Percentiles rank a stretch among this genome's conserved stretches.
These are phyloP conservation scores for Toxicodendron radicans DNA, from an alignment of 345 rosid species.

Conservation along the genomic window DNA sequence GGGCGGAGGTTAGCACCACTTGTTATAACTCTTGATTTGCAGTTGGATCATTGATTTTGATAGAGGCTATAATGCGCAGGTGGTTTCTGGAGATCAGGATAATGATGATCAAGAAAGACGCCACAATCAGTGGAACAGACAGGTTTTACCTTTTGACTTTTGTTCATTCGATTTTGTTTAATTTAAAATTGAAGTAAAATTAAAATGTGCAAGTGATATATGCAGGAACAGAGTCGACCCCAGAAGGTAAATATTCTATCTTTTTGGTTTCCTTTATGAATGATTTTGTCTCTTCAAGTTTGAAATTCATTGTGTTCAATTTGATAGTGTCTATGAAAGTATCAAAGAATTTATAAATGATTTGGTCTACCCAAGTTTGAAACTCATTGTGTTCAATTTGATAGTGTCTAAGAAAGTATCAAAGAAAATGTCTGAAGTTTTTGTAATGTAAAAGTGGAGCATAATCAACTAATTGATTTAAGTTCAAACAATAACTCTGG, in stretches of 20 bases:
- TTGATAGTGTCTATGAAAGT: neutral
- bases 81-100: conserved; percentile 67
- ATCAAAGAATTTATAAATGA: neutral
- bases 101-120: conserved; percentile 22
- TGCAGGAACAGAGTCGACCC: conserved; percentile 36
- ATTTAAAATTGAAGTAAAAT: neutral
- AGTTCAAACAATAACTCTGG: too few relatives aligned
- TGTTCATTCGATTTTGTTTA: neutral
- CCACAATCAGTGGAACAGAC: conserved; percentile 25
- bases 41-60: neutral
- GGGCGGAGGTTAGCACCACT: conserved; percentile 57
- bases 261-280: neutral
- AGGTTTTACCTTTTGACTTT: conserved; percentile 26
- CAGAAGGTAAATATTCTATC: conserved; percentile 33
- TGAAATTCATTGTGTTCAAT: neutral
- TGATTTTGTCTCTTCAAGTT: neutral
- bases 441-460: neutral
- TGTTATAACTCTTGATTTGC: neutral
- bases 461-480: neutral
- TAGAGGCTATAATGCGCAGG: conserved; percentile 40
- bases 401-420: neutral
- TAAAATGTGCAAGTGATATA: conserved; percentile 8
- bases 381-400: neutral
- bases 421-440: neutral
- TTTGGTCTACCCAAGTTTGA: neutral